Evolutionary conservation across 2,329 filamentous ascomycete species (phyloP).

Genomic region (Colletotrichum caudatum): DNA sequence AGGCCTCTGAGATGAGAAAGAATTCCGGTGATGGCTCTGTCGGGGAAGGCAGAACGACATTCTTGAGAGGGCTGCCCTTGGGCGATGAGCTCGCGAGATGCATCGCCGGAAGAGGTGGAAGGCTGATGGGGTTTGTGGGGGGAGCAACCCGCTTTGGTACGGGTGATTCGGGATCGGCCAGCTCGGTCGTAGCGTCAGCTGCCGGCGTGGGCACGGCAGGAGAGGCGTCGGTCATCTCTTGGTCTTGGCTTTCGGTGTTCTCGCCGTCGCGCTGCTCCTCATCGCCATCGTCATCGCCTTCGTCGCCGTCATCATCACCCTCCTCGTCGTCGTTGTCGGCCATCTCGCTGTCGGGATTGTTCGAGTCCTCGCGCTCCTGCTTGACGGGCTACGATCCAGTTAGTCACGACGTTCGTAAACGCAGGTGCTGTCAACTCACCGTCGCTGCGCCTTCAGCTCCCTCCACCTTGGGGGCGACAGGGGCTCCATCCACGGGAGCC

Average conservation of each 20-base stretch:
- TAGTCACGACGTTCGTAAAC: slow-evolving; percentile 39
- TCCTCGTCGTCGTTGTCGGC: slow-evolving; percentile 64
- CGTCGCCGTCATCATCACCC: slow-evolving; percentile 61
- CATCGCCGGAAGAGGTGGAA: slow-evolving; percentile 48
- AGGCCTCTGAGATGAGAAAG: slow-evolving; percentile 30
- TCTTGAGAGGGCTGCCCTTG: slow-evolving; percentile 65
- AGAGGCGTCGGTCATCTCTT: slow-evolving; percentile 52
- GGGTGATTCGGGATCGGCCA: slow-evolving; percentile 41
- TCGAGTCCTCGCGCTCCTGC: slow-evolving; percentile 58
- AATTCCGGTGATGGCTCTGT: slow-evolving; percentile 51
- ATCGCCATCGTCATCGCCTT: slow-evolving; percentile 61
- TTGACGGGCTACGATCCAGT: slow-evolving; percentile 52
- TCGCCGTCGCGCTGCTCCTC: slow-evolving; percentile 58
- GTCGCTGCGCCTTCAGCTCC: slow-evolving; percentile 33
- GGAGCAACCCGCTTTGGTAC: slow-evolving; percentile 16
- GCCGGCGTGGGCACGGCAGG: slow-evolving; percentile 46
- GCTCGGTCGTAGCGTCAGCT: slow-evolving; percentile 44
- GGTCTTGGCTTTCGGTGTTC: slow-evolving; percentile 45
- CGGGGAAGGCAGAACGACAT: slow-evolving; percentile 62
- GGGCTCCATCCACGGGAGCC: slow-evolving; percentile 49
- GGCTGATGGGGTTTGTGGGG: slow-evolving; percentile 49
- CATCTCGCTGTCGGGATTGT: slow-evolving; percentile 65
- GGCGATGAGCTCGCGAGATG: slow-evolving; percentile 47
- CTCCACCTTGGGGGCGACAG: slow-evolving; percentile 35
- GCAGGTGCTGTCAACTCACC: slow-evolving; percentile 22